phyloP scores from a whole-genome alignment of 176 grass and related monocot genomes.

The Rhynchospora breviuscula region DNA sequence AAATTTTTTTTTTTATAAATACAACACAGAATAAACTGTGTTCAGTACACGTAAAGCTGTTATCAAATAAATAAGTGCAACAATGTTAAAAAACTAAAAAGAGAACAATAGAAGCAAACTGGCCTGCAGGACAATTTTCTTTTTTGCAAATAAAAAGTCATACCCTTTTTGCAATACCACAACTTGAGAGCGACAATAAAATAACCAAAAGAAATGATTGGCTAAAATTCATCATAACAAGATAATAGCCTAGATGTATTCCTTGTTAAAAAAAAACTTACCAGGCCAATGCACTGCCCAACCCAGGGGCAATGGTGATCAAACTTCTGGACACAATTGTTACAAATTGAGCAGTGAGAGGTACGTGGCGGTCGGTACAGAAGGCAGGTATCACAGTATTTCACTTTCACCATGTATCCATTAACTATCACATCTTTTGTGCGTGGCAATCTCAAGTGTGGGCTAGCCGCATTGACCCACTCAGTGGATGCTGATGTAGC shows the following conservation, averaged over 20 bases:
- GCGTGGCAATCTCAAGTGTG: slow-evolving; percentile 56
- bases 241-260: background rate
- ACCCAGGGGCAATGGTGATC: slow-evolving; percentile 99
- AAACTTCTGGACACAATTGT: slow-evolving; percentile 90
- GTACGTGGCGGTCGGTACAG: slow-evolving; percentile 75
- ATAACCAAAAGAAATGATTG: background rate
- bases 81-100: background rate
- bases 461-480: slow-evolving; percentile 60
- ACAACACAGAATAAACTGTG: background rate
- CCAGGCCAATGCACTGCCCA: slow-evolving; percentile 87
- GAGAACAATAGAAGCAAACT: background rate
- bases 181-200: background rate
- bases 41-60: background rate
- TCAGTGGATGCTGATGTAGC: slow-evolving; percentile 43
- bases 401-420: slow-evolving; percentile 59
- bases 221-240: background rate
- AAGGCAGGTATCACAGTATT: slow-evolving; percentile 89
- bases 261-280: background rate
- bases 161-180: background rate
- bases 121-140: background rate
- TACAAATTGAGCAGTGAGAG: slow-evolving; percentile 80
- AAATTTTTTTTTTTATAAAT: background rate
- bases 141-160: background rate
- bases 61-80: background rate
- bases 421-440: slow-evolving; percentile 57